phyloP scores from a whole-genome alignment of 2,329 filamentous ascomycete species.

The Fusarium pininemorale region DNA sequence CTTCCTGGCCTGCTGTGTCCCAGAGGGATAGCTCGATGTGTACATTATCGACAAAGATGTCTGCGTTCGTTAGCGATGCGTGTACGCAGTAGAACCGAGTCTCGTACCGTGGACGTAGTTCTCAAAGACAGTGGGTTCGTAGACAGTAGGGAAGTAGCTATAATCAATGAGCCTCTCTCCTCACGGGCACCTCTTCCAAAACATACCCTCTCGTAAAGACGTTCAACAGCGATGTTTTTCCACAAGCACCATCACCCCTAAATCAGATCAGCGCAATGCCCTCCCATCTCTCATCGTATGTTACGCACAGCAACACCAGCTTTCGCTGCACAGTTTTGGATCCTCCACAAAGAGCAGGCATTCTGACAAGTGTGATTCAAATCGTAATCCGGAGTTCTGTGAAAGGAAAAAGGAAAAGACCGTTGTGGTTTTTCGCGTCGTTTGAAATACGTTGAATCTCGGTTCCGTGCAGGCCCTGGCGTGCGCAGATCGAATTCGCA shows the following conservation, averaged over 20 bases:
- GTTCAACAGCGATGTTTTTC: conserved; percentile 96
- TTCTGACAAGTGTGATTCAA: conserved; percentile 12
- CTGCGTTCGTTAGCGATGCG: conserved; percentile 54
- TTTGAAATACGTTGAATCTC: conserved; percentile 23
- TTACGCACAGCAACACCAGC: conserved; percentile 83
- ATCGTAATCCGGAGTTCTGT: not conserved
- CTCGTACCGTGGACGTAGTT: conserved; percentile 94
- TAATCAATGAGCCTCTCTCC: conserved; percentile 22
- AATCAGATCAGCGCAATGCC: conserved; percentile 24
- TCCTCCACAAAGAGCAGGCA: conserved; percentile 67
- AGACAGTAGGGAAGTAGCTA: conserved; percentile 97
- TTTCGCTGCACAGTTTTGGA: conserved; percentile 93
- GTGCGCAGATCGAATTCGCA: conserved; percentile 23
- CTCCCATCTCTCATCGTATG: not conserved
- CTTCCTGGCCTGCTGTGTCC: conserved; percentile 98
- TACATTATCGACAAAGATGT: conserved; percentile 97
- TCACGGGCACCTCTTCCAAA: not conserved
- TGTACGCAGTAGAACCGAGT: not conserved
- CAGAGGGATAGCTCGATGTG: conserved; percentile 98
- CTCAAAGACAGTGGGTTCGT: conserved; percentile 98
- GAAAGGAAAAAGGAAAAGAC: not conserved
- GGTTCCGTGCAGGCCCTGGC: conserved; percentile 26
- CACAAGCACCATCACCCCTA: conserved; percentile 94
- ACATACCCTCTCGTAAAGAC: conserved; percentile 96
- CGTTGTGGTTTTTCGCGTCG: not conserved